Conservation (phyloP, 1,284 basidiomycete genomes). For the Cutaneotrichosporon curvatum region DNA sequence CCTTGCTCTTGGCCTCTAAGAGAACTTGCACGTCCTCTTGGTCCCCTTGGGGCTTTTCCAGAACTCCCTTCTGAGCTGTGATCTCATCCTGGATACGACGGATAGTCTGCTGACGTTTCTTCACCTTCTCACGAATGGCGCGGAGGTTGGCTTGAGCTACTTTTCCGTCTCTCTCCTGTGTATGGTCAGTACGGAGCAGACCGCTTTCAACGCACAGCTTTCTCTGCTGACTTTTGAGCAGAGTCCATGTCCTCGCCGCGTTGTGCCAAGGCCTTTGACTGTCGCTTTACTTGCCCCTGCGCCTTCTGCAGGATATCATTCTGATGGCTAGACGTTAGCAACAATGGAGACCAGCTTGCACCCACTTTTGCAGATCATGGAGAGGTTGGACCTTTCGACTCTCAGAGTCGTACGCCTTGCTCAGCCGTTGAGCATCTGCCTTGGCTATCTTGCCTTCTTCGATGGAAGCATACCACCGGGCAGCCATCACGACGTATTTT, state of each 20-base stretch:
- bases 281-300: background rate
- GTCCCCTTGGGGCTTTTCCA: background rate
- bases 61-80: background rate
- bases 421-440: background rate
- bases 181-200: too few species aligned
- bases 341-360: background rate
- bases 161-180: too few species aligned
- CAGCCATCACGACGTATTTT: background rate
- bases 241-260: too few species aligned
- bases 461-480: background rate
- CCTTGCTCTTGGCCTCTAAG: background rate
- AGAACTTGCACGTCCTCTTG: background rate
- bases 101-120: background rate
- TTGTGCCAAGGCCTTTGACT: too few species aligned
- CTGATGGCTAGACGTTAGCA: background rate
- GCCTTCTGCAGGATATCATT: background rate
- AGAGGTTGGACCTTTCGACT: background rate
- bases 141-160: background rate
- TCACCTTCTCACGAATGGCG: background rate
- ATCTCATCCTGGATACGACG: background rate
- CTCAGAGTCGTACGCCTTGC: background rate
- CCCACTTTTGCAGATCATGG: background rate
- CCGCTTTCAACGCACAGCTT: too few species aligned
- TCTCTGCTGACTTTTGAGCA: too few species aligned
- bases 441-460: background rate